These are phyloP conservation scores for Irpex rosettiformis DNA, from an alignment of 1,284 basidiomycete species.

Conservation along the genomic window DNA sequence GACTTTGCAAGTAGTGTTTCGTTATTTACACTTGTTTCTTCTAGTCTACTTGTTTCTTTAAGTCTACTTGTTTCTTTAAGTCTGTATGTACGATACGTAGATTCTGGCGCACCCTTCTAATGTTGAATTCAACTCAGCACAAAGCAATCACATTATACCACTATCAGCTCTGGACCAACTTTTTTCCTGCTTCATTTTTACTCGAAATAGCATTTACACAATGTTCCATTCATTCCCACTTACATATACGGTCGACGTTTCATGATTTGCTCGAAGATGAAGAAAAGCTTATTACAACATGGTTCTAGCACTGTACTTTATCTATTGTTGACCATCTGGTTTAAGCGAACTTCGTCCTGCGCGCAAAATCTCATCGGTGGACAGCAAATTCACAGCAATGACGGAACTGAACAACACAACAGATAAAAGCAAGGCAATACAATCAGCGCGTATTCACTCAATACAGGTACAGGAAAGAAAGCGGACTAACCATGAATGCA, in stretches of 20 bases:
- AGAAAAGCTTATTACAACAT: neutral
- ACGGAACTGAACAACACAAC: conserved; percentile 67
- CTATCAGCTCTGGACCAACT: neutral
- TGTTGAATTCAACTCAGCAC: conserved; percentile 7
- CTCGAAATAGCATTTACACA: too few species aligned
- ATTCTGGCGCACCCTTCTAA: neutral
- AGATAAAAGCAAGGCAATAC: neutral
- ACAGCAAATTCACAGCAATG: conserved; percentile 94
- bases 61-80: conserved; percentile 12
- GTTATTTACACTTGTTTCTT: conserved; percentile 5
- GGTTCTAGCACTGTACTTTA: neutral
- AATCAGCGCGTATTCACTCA: conserved; percentile 17
- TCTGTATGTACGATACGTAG: conserved; percentile 17
- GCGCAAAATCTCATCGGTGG: conserved; percentile 93
- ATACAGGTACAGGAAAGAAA: conserved; percentile 8
- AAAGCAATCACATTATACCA: neutral
- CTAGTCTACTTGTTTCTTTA: conserved; percentile 4
- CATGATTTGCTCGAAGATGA: neutral
- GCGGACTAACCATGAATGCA: conserved; percentile 82
- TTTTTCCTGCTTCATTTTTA: neutral
- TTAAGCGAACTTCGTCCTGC: conserved; percentile 90
- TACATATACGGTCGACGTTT: neutral
- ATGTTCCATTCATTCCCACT: neutral
- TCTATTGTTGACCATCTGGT: conserved; percentile 64
- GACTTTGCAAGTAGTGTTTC: conserved; percentile 1